Evolutionary conservation across 2,329 filamentous ascomycete genomes (phyloP), one percentile per base, ranked within the genome.

Genomic region (Bipolaris oryzae): DNA sequence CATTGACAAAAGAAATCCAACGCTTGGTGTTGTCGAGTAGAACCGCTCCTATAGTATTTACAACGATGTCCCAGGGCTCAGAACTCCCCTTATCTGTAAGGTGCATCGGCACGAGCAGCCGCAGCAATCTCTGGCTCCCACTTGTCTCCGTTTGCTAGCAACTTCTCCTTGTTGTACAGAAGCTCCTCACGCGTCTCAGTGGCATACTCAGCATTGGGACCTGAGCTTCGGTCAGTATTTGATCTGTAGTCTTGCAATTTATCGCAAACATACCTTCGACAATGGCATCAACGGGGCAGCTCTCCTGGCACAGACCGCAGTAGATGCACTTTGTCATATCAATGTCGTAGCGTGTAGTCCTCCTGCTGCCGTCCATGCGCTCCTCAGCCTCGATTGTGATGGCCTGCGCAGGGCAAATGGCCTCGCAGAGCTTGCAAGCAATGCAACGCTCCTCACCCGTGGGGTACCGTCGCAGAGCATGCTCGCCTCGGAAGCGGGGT

Each of bases 251-350:
- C 38, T 34, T 34, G 7, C 10, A 20, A 39, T 6, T 7, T 7
- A 15, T 3, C 5, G 11, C 18, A 35, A 38, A 77, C 82, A 74
- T 74, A 85, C 84, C 85, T 77, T 91, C 89, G 57, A 91, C 89
- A 78, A 91, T 99, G 58, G 95, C 95, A 80, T 99, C 95, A 53
- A 99, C 95, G 42, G 95, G 95, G 82, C 95, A 99, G 65, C 91
- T 96, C 84, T 99, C 95, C 83, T 97, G 94, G 86, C 95, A 98
- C 82, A 96, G 96, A 49, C 95, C 95, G 78, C 95, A 98, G 87
- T 98, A 99, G 80, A 99, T 99, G 83, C 95, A 99, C 85, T 99
- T 99, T 74, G 95, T 98, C 95, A 99, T 99, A 81, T 99, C 95
- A 76, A 99, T 97, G 78, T 99, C 95, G 81, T 99, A 99, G 76